phyloP scores from a whole-genome alignment of 2,329 filamentous ascomycete genomes.

The Verticillium dahliae region DNA sequence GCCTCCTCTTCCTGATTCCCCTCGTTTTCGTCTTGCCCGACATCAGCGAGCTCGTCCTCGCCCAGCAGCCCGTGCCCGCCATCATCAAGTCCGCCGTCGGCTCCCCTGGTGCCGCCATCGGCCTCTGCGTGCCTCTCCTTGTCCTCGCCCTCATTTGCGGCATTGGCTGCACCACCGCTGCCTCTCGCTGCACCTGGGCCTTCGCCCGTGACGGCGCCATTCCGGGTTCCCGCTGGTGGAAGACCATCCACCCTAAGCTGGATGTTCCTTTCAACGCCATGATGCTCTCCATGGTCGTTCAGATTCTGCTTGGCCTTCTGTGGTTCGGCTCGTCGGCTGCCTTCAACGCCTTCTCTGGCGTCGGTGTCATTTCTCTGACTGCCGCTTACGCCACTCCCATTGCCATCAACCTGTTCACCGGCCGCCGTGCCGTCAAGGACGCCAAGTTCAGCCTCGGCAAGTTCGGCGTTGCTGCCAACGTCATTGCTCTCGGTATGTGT shows the following conservation, averaged over 20 bases:
- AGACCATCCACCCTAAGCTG: slow-evolving; percentile 52
- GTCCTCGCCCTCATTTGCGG: slow-evolving; percentile 62
- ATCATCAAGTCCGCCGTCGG: slow-evolving; percentile 60
- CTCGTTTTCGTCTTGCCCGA: slow-evolving; percentile 64
- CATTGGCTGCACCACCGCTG: slow-evolving; percentile 62
- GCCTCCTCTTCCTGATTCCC: slow-evolving; percentile 62
- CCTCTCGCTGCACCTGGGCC: slow-evolving; percentile 62
- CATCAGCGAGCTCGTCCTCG: slow-evolving; percentile 46
- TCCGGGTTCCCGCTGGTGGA: slow-evolving; percentile 56
- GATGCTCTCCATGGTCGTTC: slow-evolving; percentile 62
- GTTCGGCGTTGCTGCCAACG: slow-evolving; percentile 55
- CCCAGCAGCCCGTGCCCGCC: slow-evolving; percentile 56
- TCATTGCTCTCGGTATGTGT: slow-evolving; percentile 53
- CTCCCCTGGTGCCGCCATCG: slow-evolving; percentile 54
- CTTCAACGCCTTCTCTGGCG: slow-evolving; percentile 67
- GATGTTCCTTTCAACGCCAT: slow-evolving; percentile 65
- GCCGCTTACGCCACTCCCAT: slow-evolving; percentile 63
- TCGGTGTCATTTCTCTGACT: slow-evolving; percentile 64
- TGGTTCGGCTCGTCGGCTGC: slow-evolving; percentile 64
- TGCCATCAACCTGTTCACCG: slow-evolving; percentile 53
- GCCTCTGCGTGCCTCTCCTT: slow-evolving; percentile 56
- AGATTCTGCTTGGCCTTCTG: slow-evolving; percentile 58
- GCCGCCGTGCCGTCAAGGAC: slow-evolving; percentile 50
- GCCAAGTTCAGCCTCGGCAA: slow-evolving; percentile 56
- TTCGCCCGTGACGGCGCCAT: slow-evolving; percentile 67